phyloP scores from a whole-genome alignment of 257 asterid species.

The Echites panduratus region DNA sequence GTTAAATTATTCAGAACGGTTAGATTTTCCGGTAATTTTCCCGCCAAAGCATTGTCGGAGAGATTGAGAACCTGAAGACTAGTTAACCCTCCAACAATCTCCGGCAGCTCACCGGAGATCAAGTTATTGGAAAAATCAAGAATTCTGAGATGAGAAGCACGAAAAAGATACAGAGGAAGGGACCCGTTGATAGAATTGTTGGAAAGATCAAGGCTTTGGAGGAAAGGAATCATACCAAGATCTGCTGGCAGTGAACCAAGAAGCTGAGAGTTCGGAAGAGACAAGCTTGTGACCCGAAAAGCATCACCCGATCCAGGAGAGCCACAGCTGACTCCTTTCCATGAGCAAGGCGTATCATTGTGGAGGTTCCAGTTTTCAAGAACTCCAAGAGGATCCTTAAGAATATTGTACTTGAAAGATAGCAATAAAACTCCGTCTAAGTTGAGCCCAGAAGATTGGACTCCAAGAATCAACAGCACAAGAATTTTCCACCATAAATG shows the following conservation, averaged over 20 bases:
- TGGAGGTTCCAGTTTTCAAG: slow-evolving; percentile 48
- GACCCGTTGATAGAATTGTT: slow-evolving; percentile 81
- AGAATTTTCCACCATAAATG: slow-evolving; percentile 44
- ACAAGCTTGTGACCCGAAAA: slow-evolving; percentile 55
- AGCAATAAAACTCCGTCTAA: slow-evolving; percentile 66
- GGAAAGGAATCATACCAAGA: slow-evolving; percentile 59
- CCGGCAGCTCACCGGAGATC: slow-evolving; percentile 70
- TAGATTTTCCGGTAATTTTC: slow-evolving; percentile 54
- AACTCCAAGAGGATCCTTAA: slow-evolving; percentile 52
- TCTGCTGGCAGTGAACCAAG: slow-evolving; percentile 57
- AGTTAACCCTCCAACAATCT: slow-evolving; percentile 35
- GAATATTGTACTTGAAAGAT: slow-evolving; percentile 53
- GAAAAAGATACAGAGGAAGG: slow-evolving; percentile 56
- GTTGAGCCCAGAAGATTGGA: slow-evolving; percentile 45
- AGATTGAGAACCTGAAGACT: slow-evolving; percentile 57
- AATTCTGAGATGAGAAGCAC: slow-evolving; percentile 43
- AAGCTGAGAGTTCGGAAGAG: slow-evolving; percentile 57
- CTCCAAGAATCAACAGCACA: slow-evolving; percentile 25
- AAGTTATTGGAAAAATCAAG: slow-evolving; percentile 72
- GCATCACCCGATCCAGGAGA: slow-evolving; percentile 44
- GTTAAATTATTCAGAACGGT: slow-evolving; percentile 40
- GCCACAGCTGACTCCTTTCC: slow-evolving; percentile 84
- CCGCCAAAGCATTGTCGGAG: slow-evolving; percentile 67
- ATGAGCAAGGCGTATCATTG: slow-evolving; percentile 68
- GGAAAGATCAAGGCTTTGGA: slow-evolving; percentile 55